A percentile compares a stretch with the other conserved stretches of the same genome.
Evolutionary conservation across 345 rosid genomes (phyloP).

Genomic region (Eucalyptus cloeziana): DNA sequence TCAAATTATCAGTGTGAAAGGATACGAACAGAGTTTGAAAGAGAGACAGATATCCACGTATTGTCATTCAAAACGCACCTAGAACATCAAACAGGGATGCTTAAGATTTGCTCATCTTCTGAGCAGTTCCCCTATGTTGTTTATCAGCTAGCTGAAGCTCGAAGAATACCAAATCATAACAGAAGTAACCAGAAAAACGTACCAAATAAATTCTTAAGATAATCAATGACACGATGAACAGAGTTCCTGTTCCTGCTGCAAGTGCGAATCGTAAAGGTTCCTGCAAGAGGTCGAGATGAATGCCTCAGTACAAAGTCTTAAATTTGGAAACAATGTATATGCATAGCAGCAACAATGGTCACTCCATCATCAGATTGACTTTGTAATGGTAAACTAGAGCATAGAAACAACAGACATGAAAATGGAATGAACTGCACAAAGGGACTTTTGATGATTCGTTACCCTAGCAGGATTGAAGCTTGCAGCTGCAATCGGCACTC

Average conservation of each 20-base stretch:
- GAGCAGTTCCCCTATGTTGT: not conserved
- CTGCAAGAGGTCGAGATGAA: constrained; percentile 18
- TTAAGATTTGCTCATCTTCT: not conserved
- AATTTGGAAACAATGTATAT: not conserved
- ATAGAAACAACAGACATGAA: not conserved
- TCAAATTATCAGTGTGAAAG: not conserved
- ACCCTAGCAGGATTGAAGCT: constrained; percentile 91
- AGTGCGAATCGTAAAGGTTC: constrained; percentile 77
- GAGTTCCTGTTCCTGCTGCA: constrained; percentile 93
- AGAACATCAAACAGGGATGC: not conserved
- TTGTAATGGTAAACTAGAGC: not conserved
- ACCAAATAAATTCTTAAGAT: constrained; percentile 88
- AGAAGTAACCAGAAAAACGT: not conserved
- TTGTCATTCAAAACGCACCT: not conserved
- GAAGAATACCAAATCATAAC: not conserved
- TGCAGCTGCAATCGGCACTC: constrained; percentile 87
- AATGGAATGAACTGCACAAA: not conserved
- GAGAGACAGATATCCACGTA: not conserved
- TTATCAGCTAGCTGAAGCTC: not conserved
- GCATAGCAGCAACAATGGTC: not conserved
- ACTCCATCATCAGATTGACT: not conserved
- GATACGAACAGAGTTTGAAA: not conserved
- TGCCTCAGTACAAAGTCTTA: not conserved
- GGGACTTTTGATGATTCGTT: not conserved
- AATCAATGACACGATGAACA: constrained; percentile 69